These are phyloP conservation scores for Schizothecium vesticola DNA, from an alignment of 495 filamentous ascomycete species.

Conservation along the genomic window DNA sequence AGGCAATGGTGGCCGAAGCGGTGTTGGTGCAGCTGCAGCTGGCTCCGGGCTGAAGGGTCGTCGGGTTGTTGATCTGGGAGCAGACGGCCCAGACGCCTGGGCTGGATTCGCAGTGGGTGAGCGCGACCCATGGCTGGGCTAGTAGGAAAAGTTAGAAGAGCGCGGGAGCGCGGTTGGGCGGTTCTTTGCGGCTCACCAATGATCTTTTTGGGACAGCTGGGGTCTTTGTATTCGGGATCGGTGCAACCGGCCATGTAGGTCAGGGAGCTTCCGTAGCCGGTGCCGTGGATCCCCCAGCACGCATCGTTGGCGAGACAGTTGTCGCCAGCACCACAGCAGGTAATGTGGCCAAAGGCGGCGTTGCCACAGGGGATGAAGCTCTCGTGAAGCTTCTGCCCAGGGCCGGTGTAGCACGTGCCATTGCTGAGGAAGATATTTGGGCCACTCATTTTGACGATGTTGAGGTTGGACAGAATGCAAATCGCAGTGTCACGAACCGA, in stretches of 20 bases:
- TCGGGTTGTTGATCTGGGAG: conserved; percentile 20
- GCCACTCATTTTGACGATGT: conserved; percentile 7
- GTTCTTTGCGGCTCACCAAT: not conserved
- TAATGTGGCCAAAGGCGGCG: conserved; percentile 18
- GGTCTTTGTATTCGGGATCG: conserved; percentile 22
- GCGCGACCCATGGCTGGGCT: conserved; percentile 27
- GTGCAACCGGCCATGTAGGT: conserved; percentile 26
- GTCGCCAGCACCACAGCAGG: conserved; percentile 24
- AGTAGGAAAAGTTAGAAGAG: not conserved
- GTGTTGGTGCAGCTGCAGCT: conserved; percentile 24
- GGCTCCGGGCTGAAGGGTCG: conserved; percentile 21
- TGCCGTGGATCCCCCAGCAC: conserved; percentile 21
- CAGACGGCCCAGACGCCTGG: conserved; percentile 22
- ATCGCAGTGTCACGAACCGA: not conserved
- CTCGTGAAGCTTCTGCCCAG: conserved; percentile 18
- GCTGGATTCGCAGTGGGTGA: conserved; percentile 21
- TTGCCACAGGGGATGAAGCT: conserved; percentile 28
- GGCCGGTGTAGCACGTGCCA: conserved; percentile 24
- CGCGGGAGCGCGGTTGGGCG: not conserved
- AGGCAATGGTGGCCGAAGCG: conserved; percentile 15
- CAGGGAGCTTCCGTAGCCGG: conserved; percentile 20
- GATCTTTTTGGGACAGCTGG: conserved; percentile 20
- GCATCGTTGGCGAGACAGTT: conserved; percentile 21
- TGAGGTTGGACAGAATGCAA: not conserved
- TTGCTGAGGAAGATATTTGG: conserved; percentile 23